Base-by-base conservation (phyloP, 164 flowering plant genomes). In the Vitis labrusca region DNA sequence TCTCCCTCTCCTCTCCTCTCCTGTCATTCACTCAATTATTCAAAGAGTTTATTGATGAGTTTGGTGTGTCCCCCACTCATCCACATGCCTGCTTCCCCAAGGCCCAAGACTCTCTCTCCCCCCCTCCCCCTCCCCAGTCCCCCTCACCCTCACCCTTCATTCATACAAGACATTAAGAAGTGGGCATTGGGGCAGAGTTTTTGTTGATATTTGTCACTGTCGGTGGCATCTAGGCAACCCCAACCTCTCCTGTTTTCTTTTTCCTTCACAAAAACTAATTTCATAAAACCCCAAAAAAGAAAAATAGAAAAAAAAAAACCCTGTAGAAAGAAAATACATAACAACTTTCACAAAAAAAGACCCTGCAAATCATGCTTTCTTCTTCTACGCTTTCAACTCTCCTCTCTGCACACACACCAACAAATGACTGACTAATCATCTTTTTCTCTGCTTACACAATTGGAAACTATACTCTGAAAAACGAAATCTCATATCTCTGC, bases 81-180 rank as follows among this genome's bases (percentile, higher is more conserved):
- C 80, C 83, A 80, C 81, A 80, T 80, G 83, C 81, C 81, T 75
- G 69, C 80, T 74, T 80, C 83, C 78, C 76, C 76, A 68, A 73
- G 66, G 73, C 78, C 73, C 75, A 63, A 11, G 59, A 66, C 76
- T 80, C 77, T 54, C 71, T 71, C 73, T 76, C 74, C 69, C 67
- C 30, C 16, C 63, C 61, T 68, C 23, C 48, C 14, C 15, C 14
- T 14, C 52, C 5, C 49, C 2, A 50, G 12, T 16, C 23, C 3
- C 9, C 16, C 66, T 63, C 52, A 51, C 62, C 48, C 49, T 69
- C 64, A 32, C 47, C 47, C 58, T 66, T 61, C 73, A 67, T 68
- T 50, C 63, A 59, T 68, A 11, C 10, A 37, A 14, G n/a, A 27
- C 50, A 60, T n/a, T 9, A 1, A 17, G 65, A 54, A 50, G 70